phyloP scores from a whole-genome alignment of 805 yeast genomes.

The Candida palmyrensis region DNA sequence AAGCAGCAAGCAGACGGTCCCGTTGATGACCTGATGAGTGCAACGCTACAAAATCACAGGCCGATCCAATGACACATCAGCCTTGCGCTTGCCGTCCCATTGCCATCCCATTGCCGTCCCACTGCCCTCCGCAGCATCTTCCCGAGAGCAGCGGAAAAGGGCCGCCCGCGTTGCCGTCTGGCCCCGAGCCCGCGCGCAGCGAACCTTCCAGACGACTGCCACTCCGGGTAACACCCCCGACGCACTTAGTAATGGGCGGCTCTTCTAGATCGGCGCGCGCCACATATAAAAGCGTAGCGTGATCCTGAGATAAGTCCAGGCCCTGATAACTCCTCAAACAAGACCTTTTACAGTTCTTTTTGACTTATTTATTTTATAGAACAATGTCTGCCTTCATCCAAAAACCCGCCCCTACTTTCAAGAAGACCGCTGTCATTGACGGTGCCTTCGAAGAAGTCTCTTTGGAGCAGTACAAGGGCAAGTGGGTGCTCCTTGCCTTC shows the following conservation, averaged over 20 bases:
- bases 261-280: neutral
- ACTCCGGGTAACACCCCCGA: neutral
- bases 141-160: too few species aligned
- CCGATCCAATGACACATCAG: too few species aligned
- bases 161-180: too few species aligned
- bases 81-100: too few species aligned
- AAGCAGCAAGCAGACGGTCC: too few species aligned
- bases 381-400: constrained; percentile 86
- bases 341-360: too few species aligned
- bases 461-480: constrained; percentile 93
- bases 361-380: neutral
- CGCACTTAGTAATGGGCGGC: neutral
- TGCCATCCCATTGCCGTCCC: too few species aligned
- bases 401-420: constrained; percentile 95
- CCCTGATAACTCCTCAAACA: neutral
- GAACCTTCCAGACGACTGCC: too few species aligned
- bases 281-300: neutral
- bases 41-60: too few species aligned
- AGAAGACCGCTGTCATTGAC: constrained; percentile 94
- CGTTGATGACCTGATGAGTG: too few species aligned
- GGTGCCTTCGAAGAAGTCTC: constrained; percentile 94
- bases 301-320: neutral
- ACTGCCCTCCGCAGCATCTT: too few species aligned
- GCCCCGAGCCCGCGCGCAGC: too few species aligned
- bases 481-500: constrained; percentile 96